A percentile compares a stretch with the other conserved stretches of the same genome.
phyloP scores from a whole-genome alignment of 2,329 filamentous ascomycete genomes.

The Malbranchea zuffiana region DNA sequence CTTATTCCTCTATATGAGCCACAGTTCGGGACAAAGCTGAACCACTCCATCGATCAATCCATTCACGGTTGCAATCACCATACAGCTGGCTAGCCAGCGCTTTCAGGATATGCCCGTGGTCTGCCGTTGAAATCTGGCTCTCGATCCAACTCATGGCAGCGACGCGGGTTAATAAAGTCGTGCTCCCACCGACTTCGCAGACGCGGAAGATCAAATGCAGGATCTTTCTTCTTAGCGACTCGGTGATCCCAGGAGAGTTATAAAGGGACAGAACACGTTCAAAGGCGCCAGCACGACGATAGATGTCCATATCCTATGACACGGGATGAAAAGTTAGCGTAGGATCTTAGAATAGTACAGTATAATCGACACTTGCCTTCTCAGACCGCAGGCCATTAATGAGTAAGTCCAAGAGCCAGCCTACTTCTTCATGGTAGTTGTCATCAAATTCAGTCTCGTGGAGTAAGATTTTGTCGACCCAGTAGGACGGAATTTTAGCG shows the following conservation, averaged over 20 bases:
- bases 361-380: constrained; percentile 33
- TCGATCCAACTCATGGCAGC: constrained; percentile 67
- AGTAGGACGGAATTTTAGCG: constrained; percentile 45
- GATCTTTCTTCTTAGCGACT: constrained; percentile 52
- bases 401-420: constrained; percentile 63
- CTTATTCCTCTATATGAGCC: constrained; percentile 17
- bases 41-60: constrained; percentile 56
- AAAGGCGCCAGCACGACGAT: constrained; percentile 53
- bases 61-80: constrained; percentile 56
- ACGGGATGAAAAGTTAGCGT: background rate
- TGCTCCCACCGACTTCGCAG: constrained; percentile 59
- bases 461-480: constrained; percentile 61
- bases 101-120: constrained; percentile 35
- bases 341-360: background rate
- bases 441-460: constrained; percentile 63
- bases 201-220: constrained; percentile 53
- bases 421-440: constrained; percentile 58
- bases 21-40: constrained; percentile 31
- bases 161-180: constrained; percentile 67
- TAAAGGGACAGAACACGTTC: constrained; percentile 64
- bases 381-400: constrained; percentile 51
- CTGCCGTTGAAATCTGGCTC: constrained; percentile 44
- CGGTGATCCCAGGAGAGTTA: constrained; percentile 52
- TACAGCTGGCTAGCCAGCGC: constrained; percentile 50
- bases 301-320: constrained; percentile 37